phyloP scores from a whole-genome alignment of 2,329 filamentous ascomycete genomes.

The Pseudohalonectria lignicola region DNA sequence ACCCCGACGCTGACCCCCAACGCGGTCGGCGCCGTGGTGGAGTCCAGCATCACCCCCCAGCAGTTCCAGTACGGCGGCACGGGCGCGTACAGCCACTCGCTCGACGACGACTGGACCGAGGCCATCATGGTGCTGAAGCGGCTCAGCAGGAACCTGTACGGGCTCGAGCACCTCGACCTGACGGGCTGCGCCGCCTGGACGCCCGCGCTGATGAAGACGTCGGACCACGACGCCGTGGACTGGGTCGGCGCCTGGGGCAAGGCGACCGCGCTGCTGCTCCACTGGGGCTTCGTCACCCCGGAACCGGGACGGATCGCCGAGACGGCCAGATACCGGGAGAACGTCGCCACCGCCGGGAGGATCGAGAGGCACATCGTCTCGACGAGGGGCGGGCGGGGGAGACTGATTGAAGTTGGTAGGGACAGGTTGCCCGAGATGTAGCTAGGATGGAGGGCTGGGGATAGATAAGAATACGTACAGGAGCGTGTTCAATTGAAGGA shows the following conservation, averaged over 20 bases:
- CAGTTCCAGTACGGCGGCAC: constrained; percentile 42
- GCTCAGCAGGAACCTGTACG: constrained; percentile 42
- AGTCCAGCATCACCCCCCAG: constrained; percentile 26
- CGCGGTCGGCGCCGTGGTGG: constrained; percentile 34
- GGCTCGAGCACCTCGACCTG: constrained; percentile 49
- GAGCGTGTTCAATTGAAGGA: too few species aligned
- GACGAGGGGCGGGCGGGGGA: constrained; percentile 9
- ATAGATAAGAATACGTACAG: too few species aligned
- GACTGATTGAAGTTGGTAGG: constrained; percentile 10
- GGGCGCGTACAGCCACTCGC: constrained; percentile 43
- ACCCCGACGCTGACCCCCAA: constrained; percentile 46
- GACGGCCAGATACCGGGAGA: constrained; percentile 4
- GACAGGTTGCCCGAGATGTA: constrained; percentile 5
- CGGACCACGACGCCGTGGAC: constrained; percentile 36
- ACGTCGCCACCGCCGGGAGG: constrained; percentile 4
- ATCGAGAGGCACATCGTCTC: constrained; percentile 10
- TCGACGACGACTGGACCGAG: constrained; percentile 50
- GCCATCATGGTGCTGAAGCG: constrained; percentile 42
- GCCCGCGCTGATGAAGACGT: constrained; percentile 27
- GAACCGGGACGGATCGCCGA: constrained; percentile 1
- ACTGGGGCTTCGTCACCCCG: constrained; percentile 2
- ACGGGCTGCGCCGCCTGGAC: constrained; percentile 49
- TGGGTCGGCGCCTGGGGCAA: constrained; percentile 27
- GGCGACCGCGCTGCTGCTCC: constrained; percentile 9
- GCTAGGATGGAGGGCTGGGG: too few species aligned